Evolutionary conservation across 2,329 filamentous ascomycete species (phyloP).

Genomic region (Hypoxylon sp.): DNA sequence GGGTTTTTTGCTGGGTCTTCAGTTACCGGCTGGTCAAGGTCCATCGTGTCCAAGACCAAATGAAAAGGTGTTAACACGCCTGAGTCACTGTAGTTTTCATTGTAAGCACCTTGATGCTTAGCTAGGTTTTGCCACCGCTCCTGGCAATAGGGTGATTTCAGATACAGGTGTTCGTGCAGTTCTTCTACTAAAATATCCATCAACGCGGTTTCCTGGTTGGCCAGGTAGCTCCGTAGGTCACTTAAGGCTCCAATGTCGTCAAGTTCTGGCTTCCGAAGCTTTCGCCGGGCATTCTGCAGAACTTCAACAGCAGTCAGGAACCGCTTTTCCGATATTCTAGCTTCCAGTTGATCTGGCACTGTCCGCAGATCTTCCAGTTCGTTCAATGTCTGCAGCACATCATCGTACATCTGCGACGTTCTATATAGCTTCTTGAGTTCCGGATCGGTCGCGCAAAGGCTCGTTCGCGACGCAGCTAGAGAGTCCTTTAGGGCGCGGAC

Average conservation of each 20-base stretch:
- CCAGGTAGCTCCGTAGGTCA: constrained; percentile 88
- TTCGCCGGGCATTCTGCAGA: constrained; percentile 86
- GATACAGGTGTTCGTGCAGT: constrained; percentile 94
- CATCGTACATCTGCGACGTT: constrained; percentile 90
- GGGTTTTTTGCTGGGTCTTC: constrained; percentile 95
- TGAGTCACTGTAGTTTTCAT: constrained; percentile 64
- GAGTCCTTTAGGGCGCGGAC: constrained; percentile 87
- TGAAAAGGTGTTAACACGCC: constrained; percentile 69
- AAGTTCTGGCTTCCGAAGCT: constrained; percentile 88
- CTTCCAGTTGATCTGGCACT: constrained; percentile 92
- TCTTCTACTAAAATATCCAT: constrained; percentile 98
- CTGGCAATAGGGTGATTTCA: constrained; percentile 98
- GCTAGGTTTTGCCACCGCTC: constrained; percentile 91
- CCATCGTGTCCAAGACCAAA: constrained; percentile 71
- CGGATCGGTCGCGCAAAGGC: constrained; percentile 86
- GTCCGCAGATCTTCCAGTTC: constrained; percentile 90
- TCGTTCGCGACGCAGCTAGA: constrained; percentile 83
- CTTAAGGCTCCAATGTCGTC: constrained; percentile 91
- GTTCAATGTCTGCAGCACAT: constrained; percentile 84
- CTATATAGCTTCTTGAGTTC: constrained; percentile 92
- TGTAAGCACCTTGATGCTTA: constrained; percentile 72
- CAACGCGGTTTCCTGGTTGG: constrained; percentile 91
- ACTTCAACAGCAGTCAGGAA: constrained; percentile 95
- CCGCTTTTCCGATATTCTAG: constrained; percentile 94
- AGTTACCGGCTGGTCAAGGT: constrained; percentile 73